Conservation (phyloP, 139 green algal species). For the Chlamydomonas sphaeroides region DNA sequence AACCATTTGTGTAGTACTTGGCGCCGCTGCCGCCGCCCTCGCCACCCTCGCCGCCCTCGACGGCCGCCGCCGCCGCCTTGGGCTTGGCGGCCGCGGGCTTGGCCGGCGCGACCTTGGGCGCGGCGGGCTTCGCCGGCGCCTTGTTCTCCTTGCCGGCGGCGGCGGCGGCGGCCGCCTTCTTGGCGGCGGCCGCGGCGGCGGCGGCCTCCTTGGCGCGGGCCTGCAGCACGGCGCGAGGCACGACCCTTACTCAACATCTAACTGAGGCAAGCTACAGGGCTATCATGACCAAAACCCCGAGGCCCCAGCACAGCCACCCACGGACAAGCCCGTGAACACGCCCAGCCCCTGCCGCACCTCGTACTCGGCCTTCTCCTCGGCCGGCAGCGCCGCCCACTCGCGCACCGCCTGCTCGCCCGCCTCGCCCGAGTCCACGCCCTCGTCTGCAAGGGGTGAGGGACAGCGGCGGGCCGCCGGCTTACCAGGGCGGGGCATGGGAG, state of each 20-base stretch:
- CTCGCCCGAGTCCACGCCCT: neutral
- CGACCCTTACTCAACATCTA: too few species aligned
- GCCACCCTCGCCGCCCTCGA: neutral
- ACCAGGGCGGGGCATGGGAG: neutral
- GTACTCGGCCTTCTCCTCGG: constrained; percentile 17
- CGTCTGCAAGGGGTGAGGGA: neutral
- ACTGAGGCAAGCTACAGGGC: too few species aligned
- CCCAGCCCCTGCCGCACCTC: neutral
- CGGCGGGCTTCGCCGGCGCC: neutral
- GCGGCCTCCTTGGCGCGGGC: neutral
- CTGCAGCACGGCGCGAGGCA: too few species aligned
- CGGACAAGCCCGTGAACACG: neutral
- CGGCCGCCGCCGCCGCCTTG: neutral
- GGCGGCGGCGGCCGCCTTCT: neutral
- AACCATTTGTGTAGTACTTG: constrained; percentile 38
- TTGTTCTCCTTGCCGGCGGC: neutral
- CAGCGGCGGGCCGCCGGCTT: too few species aligned
- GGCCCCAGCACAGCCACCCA: neutral
- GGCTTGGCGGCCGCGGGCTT: neutral
- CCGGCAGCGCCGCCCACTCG: neutral
- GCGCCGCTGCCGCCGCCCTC: too few species aligned
- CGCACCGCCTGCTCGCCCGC: neutral
- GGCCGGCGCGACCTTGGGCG: neutral
- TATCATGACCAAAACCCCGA: too few species aligned
- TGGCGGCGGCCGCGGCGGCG: neutral